phyloP scores from a whole-genome alignment of 164 flowering plant species.

The Aristolochia contorta region DNA sequence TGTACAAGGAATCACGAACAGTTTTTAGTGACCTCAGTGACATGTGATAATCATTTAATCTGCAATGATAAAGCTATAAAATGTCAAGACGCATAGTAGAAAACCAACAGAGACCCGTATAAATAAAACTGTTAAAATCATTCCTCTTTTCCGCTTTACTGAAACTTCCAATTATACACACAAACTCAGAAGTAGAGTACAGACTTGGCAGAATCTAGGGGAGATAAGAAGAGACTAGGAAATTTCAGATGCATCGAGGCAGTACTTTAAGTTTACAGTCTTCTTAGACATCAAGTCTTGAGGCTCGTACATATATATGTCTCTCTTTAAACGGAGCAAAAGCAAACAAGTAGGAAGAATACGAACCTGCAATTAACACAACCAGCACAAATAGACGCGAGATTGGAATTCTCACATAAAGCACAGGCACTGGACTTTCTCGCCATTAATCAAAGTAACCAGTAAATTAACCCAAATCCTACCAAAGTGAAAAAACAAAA shows the following conservation, averaged over 20 bases:
- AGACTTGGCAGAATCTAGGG: too few species aligned
- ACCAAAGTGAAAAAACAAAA: too few species aligned
- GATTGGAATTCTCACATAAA: slow-evolving; percentile 57
- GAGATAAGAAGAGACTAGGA: too few species aligned
- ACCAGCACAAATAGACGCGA: slow-evolving; percentile 51
- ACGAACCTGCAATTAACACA: slow-evolving; percentile 71
- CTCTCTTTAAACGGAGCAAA: neutral
- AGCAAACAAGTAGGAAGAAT: neutral
- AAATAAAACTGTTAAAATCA: neutral
- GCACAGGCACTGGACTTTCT: slow-evolving; percentile 41
- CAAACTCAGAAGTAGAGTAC: too few species aligned
- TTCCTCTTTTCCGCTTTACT: too few species aligned
- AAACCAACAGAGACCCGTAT: neutral
- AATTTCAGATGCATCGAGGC: too few species aligned
- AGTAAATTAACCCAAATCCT: too few species aligned
- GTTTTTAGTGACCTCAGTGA: slow-evolving; percentile 48
- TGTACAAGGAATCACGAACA: slow-evolving; percentile 50
- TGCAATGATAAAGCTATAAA: slow-evolving; percentile 18
- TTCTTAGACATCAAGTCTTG: too few species aligned
- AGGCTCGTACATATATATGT: too few species aligned
- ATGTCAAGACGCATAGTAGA: neutral
- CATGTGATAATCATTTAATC: slow-evolving; percentile 55
- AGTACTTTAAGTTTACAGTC: too few species aligned
- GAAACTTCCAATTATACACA: too few species aligned
- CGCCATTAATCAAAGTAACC: slow-evolving; percentile 15